A percentile compares a stretch with the other conserved stretches of the same genome.
Evolutionary conservation across 768 basidiomycete genomes (phyloP).

Genomic region (Ephemerocybe angulata): DNA sequence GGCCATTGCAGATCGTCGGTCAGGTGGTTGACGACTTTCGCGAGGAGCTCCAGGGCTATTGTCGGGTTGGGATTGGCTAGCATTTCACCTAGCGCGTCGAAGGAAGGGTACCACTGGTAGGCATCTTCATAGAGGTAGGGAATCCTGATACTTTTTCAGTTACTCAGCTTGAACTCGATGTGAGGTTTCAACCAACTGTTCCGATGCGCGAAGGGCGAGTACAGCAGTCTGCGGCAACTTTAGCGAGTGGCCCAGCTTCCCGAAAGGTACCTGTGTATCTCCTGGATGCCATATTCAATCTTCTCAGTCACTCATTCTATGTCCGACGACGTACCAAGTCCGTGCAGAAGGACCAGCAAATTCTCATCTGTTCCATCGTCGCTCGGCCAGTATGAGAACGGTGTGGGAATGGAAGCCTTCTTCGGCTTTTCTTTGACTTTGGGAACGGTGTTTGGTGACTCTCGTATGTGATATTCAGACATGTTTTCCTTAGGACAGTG

Average conservation of each 20-base stretch:
- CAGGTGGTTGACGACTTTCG: constrained; percentile 53
- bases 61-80: constrained; percentile 72
- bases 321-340: constrained; percentile 56
- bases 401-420: background rate
- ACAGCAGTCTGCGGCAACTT: constrained; percentile 89
- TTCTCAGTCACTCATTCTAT: background rate
- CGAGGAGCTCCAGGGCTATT: constrained; percentile 54
- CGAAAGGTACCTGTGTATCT: constrained; percentile 77
- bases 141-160: constrained; percentile 42
- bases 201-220: constrained; percentile 76
- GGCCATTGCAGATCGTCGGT: constrained; percentile 63
- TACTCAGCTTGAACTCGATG: background rate
- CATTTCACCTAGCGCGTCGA: constrained; percentile 73
- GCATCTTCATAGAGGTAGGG: constrained; percentile 77
- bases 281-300: constrained; percentile 41
- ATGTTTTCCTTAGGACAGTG: too few species aligned
- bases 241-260: constrained; percentile 64
- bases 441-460: too few species aligned
- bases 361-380: constrained; percentile 78
- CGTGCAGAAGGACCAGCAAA: constrained; percentile 78
- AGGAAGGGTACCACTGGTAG: constrained; percentile 85
- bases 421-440: background rate
- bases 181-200: constrained; percentile 48
- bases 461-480: too few species aligned
- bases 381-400: background rate